These are phyloP conservation scores for Magnolia sinica DNA, from an alignment of 164 flowering plant genomes.

Conservation along the genomic window DNA sequence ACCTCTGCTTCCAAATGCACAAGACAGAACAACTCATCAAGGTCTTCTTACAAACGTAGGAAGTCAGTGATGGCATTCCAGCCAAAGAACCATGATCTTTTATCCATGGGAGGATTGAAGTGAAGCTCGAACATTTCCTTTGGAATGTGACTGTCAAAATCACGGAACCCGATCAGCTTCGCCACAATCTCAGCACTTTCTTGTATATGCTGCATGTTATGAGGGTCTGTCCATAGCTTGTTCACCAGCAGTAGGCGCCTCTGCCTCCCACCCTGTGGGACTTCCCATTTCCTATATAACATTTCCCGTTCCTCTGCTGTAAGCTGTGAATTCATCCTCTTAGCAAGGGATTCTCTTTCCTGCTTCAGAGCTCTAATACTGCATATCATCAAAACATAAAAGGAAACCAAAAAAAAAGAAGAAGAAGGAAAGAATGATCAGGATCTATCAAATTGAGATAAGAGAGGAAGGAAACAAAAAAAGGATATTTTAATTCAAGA, in stretches of 20 bases:
- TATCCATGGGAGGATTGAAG: conserved; percentile 73
- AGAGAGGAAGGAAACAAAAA: neutral
- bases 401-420: too few relatives aligned
- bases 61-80: conserved; percentile 91
- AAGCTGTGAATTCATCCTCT: conserved; percentile 67
- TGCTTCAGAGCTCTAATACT: conserved; percentile 76
- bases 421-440: neutral
- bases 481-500: neutral
- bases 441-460: neutral
- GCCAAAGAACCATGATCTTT: conserved; percentile 75
- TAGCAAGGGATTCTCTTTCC: conserved; percentile 92
- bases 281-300: conserved; percentile 78
- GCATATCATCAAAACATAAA: conserved; percentile 12
- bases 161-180: conserved; percentile 83
- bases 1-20: too few relatives aligned
- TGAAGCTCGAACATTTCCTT: conserved; percentile 99
- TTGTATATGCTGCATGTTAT: conserved; percentile 60
- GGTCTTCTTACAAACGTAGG: conserved; percentile 50
- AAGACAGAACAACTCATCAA: neutral
- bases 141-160: conserved; percentile 51
- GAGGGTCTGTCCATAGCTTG: conserved; percentile 90
- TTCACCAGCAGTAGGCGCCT: conserved; percentile 76
- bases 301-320: conserved; percentile 67
- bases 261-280: conserved; percentile 89
- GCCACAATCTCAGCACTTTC: conserved; percentile 95